Evolutionary conservation across 257 asterid species (phyloP), one percentile per base, ranked within the genome.

Genomic region (Penstemon newberryi): DNA sequence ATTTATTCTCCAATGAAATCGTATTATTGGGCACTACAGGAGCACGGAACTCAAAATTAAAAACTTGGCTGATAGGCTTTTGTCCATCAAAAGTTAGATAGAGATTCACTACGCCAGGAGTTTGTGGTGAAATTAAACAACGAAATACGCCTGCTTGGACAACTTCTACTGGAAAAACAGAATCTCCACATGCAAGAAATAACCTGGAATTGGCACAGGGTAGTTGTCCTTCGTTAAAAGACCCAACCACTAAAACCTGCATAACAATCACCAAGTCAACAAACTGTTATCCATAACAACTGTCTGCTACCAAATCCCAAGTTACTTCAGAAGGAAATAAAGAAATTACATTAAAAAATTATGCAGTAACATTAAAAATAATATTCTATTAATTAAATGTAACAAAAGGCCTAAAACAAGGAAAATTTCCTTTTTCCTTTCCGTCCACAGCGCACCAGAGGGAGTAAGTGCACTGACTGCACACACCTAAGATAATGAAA

Each of bases 221-320:
- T 62, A 69, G 56, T 52, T 78, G 84, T 64, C 86, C 86, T 13
- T 78, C 88, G 56, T 70, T 79, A 70, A 87, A 89, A 82, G 51
- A 66, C 19, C 96, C 99, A 59, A 87, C 88, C 58, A 91, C 89
- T 71, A 91, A 73, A 70, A 91, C 78, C 99, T 93, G 97, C 85
- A 83, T 44, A 66, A 75, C 13, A 70, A 69, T 65, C 46, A 69
- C 15, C 2, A 56, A 70, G 73, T 78, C 64, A 77, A 63, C 49
- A 0, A 70, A 64, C 52, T 46, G 33, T 15, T 60, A 65, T 40
- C 52, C 2, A 25, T 25, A 57, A 56, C 51, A 42, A 52, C 7
- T 46, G 57, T 25, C 33, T 36, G 53, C 18, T 25, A 60, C 41
- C 51, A 25, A 19, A 37, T 40, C 39, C 67, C 56, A 49, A 57